phyloP scores from a whole-genome alignment of 495 filamentous ascomycete species.

The Entonaema liquescens region DNA sequence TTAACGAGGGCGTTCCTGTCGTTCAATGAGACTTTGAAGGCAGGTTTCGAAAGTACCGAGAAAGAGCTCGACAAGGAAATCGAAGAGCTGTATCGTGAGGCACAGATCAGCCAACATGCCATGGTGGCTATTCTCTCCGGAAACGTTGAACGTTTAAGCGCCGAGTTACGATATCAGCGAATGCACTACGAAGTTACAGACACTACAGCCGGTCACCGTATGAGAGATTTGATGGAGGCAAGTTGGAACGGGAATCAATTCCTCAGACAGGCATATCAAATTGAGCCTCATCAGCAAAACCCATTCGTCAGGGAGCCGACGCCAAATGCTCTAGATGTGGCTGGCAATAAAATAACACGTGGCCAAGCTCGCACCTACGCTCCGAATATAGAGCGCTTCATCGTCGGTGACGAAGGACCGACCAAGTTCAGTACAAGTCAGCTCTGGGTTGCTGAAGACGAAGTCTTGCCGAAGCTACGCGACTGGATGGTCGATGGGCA shows the following conservation, averaged over 20 bases:
- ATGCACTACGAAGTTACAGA: not conserved
- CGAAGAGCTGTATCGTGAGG: constrained; percentile 13
- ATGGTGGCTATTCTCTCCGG: constrained; percentile 5
- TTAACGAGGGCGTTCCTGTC: constrained; percentile 2
- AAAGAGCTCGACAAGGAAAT: constrained; percentile 5
- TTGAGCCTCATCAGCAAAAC: not conserved
- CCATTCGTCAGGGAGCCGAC: not conserved
- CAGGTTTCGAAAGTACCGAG: constrained; percentile 14
- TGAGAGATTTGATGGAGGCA: constrained; percentile 7
- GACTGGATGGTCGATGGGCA: not conserved
- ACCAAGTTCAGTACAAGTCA: not conserved
- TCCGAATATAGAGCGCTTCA: not conserved
- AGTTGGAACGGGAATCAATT: constrained; percentile 2
- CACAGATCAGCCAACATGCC: constrained; percentile 4
- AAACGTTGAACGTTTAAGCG: constrained; percentile 3
- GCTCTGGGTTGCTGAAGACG: constrained; percentile 14
- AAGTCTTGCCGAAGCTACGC: constrained; percentile 2
- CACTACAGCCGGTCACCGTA: not conserved
- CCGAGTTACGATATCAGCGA: not conserved
- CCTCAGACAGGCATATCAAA: not conserved
- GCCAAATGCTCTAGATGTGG: not conserved
- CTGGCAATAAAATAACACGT: not conserved
- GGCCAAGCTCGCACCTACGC: not conserved
- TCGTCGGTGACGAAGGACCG: constrained; percentile 10
- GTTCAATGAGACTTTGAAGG: constrained; percentile 14